phyloP scores from a whole-genome alignment of 306 rosid genomes.

The Nissolia schottii region DNA sequence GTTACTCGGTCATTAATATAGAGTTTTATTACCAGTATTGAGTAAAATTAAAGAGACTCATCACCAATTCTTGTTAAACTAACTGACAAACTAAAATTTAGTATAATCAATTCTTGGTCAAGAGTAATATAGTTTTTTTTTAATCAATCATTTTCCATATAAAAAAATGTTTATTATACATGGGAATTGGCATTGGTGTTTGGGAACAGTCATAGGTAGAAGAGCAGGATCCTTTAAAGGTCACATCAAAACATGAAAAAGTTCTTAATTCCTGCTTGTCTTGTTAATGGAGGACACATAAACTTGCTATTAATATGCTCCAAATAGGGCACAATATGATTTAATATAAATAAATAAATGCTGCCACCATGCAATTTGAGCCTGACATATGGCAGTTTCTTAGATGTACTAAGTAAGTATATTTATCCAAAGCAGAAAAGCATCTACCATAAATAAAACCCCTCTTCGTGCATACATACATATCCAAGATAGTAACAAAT shows the following conservation, averaged over 20 bases:
- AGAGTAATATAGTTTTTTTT: not conserved
- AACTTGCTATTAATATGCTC: conserved; percentile 35
- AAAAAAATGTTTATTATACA: not conserved
- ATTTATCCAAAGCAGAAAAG: conserved; percentile 16
- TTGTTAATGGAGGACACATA: conserved; percentile 50
- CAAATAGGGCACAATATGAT: conserved; percentile 25
- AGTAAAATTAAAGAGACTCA: not conserved
- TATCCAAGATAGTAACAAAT: too few species aligned
- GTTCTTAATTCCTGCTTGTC: conserved; percentile 46
- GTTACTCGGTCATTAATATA: too few species aligned
- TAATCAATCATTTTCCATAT: conserved; percentile 9
- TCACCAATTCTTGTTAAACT: not conserved
- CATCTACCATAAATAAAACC: not conserved
- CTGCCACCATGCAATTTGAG: conserved; percentile 23
- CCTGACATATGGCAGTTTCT: conserved; percentile 48
- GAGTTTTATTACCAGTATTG: not conserved
- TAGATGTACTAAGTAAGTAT: conserved; percentile 11
- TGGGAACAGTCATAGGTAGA: conserved; percentile 47
- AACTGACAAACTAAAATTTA: not conserved
- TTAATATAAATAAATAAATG: too few species aligned
- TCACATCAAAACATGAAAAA: conserved; percentile 54
- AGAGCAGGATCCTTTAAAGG: conserved; percentile 44
- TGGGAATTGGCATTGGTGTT: conserved; percentile 35
- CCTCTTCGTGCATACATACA: not conserved
- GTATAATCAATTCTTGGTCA: not conserved